Evolutionary conservation across 371 early-diverging fungal species (phyloP), one percentile per base, ranked within the genome.

Genomic region (Syncephalastrum monosporum): DNA sequence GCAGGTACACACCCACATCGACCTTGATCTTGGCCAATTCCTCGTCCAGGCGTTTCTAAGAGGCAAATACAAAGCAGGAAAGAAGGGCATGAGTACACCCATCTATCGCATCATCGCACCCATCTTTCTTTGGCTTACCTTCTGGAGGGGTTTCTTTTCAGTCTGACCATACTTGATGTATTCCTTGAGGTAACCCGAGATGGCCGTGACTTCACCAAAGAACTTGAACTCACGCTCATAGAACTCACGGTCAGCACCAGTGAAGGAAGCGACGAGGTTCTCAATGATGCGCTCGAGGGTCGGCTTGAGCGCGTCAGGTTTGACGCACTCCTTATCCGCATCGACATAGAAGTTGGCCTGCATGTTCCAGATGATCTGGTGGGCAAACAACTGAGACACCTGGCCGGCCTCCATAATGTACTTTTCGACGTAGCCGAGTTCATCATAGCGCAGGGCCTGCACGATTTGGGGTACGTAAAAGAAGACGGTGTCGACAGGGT

Each of bases 351-450:
- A 76, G 77, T 99, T 99, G 47, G 99, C 99, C 42, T 96, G 91
- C 95, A 99, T 97, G 69, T 99, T 99, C 99, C 99, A 99, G 48
- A 99, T 97, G 50, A 99, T 96, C 72, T 99, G 98, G 74, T 99
- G 99, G 4, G 98, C 94, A 82, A 99, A 99, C 29, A 93, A 78
- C 67, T 96, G 98, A 6, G 95, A 95, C 1, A 88, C 86, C 58
- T 85, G 85, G 1, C 94, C 98, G 0, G 99, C 92, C 41, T 90
- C 86, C 71, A 99, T 72, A 25, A 99, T 95, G 58, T 90, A 97
- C 49, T 88, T 85, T 70, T 96, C 95, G 5, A 93, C 89, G 63
- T 97, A 98, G 16, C 99, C 92, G 15, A 81, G 64, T 3, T 71
- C 71, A 63, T 99, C 97, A 61, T 92, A 81, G 21, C 98, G 92